Conservation (phyloP, 768 basidiomycete genomes). For the Lenzites betulinus region DNA sequence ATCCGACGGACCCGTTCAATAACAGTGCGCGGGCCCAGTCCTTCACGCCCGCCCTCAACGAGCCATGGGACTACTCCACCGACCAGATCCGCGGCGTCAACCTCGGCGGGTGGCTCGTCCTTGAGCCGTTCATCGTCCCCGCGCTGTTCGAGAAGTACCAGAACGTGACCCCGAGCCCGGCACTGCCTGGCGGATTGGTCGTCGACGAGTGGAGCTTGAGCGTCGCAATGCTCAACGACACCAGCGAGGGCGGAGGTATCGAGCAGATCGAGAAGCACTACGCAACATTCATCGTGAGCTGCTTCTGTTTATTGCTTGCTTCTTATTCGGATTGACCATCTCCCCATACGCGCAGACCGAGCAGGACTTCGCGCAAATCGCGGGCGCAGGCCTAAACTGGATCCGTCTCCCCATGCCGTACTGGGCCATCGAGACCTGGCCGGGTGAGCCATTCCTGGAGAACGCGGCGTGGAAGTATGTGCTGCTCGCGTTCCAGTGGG, state of each 20-base stretch:
- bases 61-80: slow-evolving; percentile 70
- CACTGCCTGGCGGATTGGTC: slow-evolving; percentile 30
- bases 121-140: slow-evolving; percentile 81
- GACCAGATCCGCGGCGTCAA: slow-evolving; percentile 71
- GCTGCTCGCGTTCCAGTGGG: slow-evolving; percentile 78
- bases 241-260: slow-evolving; percentile 57
- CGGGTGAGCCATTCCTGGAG: slow-evolving; percentile 77
- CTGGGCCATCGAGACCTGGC: slow-evolving; percentile 77
- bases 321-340: not conserved
- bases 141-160: slow-evolving; percentile 65
- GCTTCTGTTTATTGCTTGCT: slow-evolving; percentile 29
- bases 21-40: slow-evolving; percentile 74
- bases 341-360: slow-evolving; percentile 59
- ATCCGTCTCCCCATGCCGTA: slow-evolving; percentile 81
- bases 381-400: slow-evolving; percentile 88
- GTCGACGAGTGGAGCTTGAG: slow-evolving; percentile 77
- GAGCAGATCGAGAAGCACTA: slow-evolving; percentile 78
- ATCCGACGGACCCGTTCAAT: slow-evolving; percentile 76
- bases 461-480: slow-evolving; percentile 85
- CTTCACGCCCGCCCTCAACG: slow-evolving; percentile 81
- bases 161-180: slow-evolving; percentile 26
- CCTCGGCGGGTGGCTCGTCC: slow-evolving; percentile 75
- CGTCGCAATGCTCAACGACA: slow-evolving; percentile 63
- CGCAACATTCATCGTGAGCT: slow-evolving; percentile 77
- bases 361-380: slow-evolving; percentile 86